A percentile compares a stretch with the other conserved stretches of the same genome.
Conservation (phyloP, 2,329 filamentous ascomycete genomes). For the Blumeriella jaapii region DNA sequence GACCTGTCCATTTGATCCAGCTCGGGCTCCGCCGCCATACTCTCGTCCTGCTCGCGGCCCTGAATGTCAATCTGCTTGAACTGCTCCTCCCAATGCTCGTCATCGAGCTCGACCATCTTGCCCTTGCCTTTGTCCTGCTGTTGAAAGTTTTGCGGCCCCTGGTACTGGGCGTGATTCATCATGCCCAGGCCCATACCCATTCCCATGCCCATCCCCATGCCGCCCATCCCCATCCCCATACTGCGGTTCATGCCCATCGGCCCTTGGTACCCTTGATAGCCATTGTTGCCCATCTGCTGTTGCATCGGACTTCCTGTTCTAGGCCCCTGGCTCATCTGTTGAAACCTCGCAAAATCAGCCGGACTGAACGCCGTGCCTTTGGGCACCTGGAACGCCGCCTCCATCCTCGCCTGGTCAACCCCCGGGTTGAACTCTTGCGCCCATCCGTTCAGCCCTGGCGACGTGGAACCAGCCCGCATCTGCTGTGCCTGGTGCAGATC, state of each 20-base stretch:
- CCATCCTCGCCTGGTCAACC: conserved; percentile 53
- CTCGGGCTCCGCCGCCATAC: conserved; percentile 40
- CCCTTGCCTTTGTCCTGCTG: conserved; percentile 61
- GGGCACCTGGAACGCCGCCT: conserved; percentile 53
- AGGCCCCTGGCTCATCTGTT: conserved; percentile 54
- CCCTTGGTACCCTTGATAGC: conserved; percentile 40
- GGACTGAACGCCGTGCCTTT: conserved; percentile 56
- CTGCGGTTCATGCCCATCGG: conserved; percentile 40
- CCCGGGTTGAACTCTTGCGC: conserved; percentile 52
- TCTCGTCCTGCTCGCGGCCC: conserved; percentile 34
- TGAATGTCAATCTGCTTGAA: conserved; percentile 78
- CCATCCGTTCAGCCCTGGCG: conserved; percentile 40
- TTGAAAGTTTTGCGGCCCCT: conserved; percentile 34
- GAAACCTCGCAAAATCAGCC: conserved; percentile 80
- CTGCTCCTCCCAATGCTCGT: conserved; percentile 91
- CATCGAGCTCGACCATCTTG: conserved; percentile 88
- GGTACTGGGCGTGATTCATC: conserved; percentile 32
- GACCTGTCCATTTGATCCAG: conserved; percentile 81
- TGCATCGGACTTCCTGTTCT: conserved; percentile 47
- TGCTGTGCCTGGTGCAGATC: conserved; percentile 22
- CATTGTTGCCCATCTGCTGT: conserved; percentile 34
- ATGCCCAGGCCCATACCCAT: conserved; percentile 44
- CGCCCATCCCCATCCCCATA: conserved; percentile 36
- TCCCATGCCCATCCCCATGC: conserved; percentile 28
- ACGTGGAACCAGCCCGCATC: conserved; percentile 21